Evolutionary conservation across 2,329 filamentous ascomycete genomes (phyloP).

Genomic region (Botryotinia globosa): DNA sequence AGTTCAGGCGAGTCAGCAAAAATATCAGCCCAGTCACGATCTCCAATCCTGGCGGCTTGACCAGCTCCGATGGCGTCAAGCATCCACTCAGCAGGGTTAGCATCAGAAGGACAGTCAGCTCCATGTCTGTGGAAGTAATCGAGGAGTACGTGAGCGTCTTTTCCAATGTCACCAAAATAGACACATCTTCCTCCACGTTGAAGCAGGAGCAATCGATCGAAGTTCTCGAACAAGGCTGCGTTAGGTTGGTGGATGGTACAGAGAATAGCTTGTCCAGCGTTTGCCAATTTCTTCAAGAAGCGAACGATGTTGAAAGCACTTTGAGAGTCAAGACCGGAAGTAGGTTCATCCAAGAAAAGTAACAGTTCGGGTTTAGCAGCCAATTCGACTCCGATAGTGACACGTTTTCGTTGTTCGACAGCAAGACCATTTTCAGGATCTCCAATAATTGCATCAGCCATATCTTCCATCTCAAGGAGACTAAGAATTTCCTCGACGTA

Average conservation of each 20-base stretch:
- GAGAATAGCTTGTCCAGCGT: slow-evolving; percentile 64
- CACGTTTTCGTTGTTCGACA: slow-evolving; percentile 65
- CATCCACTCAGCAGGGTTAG: slow-evolving; percentile 58
- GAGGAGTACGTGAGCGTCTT: slow-evolving; percentile 57
- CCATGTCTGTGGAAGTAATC: slow-evolving; percentile 46
- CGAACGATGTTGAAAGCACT: slow-evolving; percentile 59
- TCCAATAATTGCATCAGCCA: slow-evolving; percentile 65
- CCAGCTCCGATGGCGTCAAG: slow-evolving; percentile 65
- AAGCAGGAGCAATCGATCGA: slow-evolving; percentile 63
- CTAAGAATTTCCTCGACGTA: slow-evolving; percentile 65
- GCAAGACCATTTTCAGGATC: slow-evolving; percentile 57
- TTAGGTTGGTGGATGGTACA: slow-evolving; percentile 72
- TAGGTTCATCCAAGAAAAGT: slow-evolving; percentile 60
- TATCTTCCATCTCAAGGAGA: slow-evolving; percentile 63
- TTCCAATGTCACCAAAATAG: slow-evolving; percentile 66
- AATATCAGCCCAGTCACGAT: slow-evolving; percentile 61
- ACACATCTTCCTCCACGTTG: slow-evolving; percentile 63
- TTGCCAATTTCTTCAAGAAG: slow-evolving; percentile 56
- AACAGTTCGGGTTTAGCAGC: slow-evolving; percentile 58
- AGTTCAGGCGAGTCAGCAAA: slow-evolving; percentile 59
- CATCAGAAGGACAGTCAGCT: slow-evolving; percentile 51
- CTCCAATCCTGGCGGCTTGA: slow-evolving; percentile 58
- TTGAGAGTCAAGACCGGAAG: slow-evolving; percentile 56
- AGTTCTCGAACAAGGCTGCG: slow-evolving; percentile 66
- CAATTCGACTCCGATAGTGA: slow-evolving; percentile 61